phyloP scores from a whole-genome alignment of 768 basidiomycete species.

The Amanita inopinata region DNA sequence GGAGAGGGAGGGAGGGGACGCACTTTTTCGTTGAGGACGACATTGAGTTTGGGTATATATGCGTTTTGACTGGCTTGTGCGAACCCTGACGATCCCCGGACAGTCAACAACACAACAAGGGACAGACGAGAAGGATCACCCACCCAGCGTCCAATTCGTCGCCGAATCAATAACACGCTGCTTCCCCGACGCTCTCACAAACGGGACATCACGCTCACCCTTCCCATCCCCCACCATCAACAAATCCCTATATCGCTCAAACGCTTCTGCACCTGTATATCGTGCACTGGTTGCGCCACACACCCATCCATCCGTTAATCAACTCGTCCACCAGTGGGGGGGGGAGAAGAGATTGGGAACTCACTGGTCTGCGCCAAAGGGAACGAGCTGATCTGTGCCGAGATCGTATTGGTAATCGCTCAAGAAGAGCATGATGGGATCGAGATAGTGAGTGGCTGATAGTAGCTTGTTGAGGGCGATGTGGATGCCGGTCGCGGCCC shows the following conservation, averaged over 20 bases:
- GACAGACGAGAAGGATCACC: not conserved
- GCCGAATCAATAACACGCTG: conserved; percentile 59
- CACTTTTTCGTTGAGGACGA: conserved; percentile 51
- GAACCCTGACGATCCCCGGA: conserved; percentile 38
- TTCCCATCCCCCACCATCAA: too few relatives aligned
- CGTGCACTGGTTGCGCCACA: conserved; percentile 18
- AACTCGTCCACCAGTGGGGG: not conserved
- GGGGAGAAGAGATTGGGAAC: conserved; percentile 14
- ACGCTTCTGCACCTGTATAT: conserved; percentile 42
- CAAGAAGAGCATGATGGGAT: conserved; percentile 47
- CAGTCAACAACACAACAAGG: not conserved
- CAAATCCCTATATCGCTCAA: conserved; percentile 42
- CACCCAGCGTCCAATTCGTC: conserved; percentile 61
- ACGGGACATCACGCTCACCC: conserved; percentile 35
- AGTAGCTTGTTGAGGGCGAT: conserved; percentile 45
- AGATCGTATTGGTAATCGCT: conserved; percentile 48
- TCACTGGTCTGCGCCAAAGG: conserved; percentile 57
- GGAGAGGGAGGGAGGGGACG: conserved; percentile 12
- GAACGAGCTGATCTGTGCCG: conserved; percentile 49
- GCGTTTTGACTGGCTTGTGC: conserved; percentile 35
- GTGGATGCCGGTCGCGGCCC: conserved; percentile 32
- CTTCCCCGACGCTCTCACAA: conserved; percentile 36
- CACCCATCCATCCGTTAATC: not conserved
- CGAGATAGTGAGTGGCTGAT: conserved; percentile 32
- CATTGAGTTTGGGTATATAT: conserved; percentile 39